Percentiles rank a stretch among this genome's conserved stretches.
Evolutionary conservation across 2,329 filamentous ascomycete genomes (phyloP).

Genomic region (Epichloe sylvatica): DNA sequence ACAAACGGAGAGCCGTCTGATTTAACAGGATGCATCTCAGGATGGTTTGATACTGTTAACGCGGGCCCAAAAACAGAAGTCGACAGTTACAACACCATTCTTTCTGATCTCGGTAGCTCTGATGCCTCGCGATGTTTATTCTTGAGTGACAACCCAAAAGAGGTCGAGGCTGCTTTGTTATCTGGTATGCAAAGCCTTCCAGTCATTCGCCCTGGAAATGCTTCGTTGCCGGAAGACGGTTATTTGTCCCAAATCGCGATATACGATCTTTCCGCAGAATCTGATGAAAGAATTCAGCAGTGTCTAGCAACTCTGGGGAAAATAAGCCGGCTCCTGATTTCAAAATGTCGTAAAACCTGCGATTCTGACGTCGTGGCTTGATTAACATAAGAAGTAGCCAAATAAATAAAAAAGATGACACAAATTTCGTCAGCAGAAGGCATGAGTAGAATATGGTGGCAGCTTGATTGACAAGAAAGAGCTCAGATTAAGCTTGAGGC

Average conservation of each 20-base stretch:
- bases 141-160: conserved; percentile 63
- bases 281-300: conserved; percentile 6
- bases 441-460: too few relatives aligned
- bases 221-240: conserved; percentile 40
- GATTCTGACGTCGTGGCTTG: neutral
- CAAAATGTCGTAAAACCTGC: neutral
- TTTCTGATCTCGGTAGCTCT: conserved; percentile 28
- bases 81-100: conserved; percentile 54
- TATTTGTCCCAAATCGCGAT: conserved; percentile 21
- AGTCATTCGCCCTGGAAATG: conserved; percentile 57
- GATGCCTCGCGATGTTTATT: conserved; percentile 51
- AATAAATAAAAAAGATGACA: neutral
- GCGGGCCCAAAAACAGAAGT: conserved; percentile 59
- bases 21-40: conserved; percentile 43
- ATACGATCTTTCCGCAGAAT: conserved; percentile 19
- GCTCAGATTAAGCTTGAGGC: neutral
- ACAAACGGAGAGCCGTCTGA: conserved; percentile 45
- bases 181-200: conserved; percentile 51
- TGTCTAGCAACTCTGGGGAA: conserved; percentile 5
- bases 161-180: conserved; percentile 47
- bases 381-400: neutral
- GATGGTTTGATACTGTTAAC: conserved; percentile 70
- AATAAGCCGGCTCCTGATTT: neutral
- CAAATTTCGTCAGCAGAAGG: too few relatives aligned
- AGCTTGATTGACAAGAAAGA: too few relatives aligned